Base-by-base conservation (phyloP, 1,139 yeast species). In the Yamadazyma atlantica region DNA sequence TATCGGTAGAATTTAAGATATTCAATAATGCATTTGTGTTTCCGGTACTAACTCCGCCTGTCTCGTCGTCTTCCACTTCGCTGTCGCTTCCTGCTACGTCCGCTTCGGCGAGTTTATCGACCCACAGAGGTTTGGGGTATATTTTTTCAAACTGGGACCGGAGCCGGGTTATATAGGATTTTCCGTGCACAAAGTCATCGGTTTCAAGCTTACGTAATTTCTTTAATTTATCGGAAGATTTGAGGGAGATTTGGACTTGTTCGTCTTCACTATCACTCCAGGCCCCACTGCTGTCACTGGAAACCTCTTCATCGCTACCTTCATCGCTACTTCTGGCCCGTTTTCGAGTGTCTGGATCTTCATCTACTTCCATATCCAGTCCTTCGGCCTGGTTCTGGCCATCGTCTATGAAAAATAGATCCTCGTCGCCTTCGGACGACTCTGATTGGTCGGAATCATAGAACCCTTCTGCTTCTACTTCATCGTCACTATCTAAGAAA, bases 231-330 rank as follows among this genome's bases (percentile, higher is more conserved):
- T 82, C 84, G 1, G 82, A 69, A 1, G 77, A 58, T 7, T 69
- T 60, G 22, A 94, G 63, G 1, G 95, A 78, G 4, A 92, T 72
- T 16, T 66, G 66, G 19, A 86, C 52, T 38, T 70, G 71, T 48
- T 90, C 97, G 58, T 92, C 98, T 55, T 92, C 98, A 43, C 95
- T 84, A 61, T 92, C 99, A 14, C 64, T 63, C 99, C 99, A 94
- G 6, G 89, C 96, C 41, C 70, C 67, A 2, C 38, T 41, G n/a
- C 46, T 50, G 12, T 65, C 73, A 10, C 62, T 66, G 25, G n/a
- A n/a, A n/a, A n/a, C n/a, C n/a, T n/a, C n/a, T n/a, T n/a, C n/a
- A n/a, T 61, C 67, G 3, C 51, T 60, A 4, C 59, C 67, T 18
- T 34, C 43, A 4, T 29, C 32, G n/a, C 22, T 28, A 6, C 11